Base-by-base conservation (phyloP, 257 asterid genomes). In the Ocimum tenuiflorum region DNA sequence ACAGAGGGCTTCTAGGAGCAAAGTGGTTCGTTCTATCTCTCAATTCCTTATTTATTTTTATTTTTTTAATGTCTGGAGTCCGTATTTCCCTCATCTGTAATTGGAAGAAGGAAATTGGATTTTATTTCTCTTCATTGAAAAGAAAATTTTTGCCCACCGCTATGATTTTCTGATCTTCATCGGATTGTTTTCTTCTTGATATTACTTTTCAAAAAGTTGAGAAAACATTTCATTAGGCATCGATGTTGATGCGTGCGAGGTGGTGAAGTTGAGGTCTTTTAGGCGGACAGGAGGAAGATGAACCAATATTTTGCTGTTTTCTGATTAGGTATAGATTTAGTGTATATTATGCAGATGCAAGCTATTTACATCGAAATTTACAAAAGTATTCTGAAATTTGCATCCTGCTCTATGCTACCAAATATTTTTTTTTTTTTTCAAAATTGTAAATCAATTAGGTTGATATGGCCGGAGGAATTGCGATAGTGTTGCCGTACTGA, bases 1-100 rank as follows among this genome's bases (percentile, higher is more conserved):
- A 87, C 78, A 74, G 97, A 66, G 97, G 95, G 33, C 81, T 84
- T 75, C 81, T 82, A 31, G 99, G 96, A 66, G 75, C 95, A 15
- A 92, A 89, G 71, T 86, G 99, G 99, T 92, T 10, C 63, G 89
- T 73, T 67, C 52, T 41, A 60, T 77, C 67, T 31, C 54, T 68
- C 65, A 53, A 13, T 14, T 47, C 59, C 14, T 55, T 46, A 36
- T 29, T 47, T 60, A n/a, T n/a, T n/a, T n/a, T n/a, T n/a, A n/a
- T 23, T 65, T 8, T 46, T 12, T 1, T 24, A 24, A 24, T 24
- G 1, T 46, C 8, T 18, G 41, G 36, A 15, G 0, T 22, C 8
- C 41, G 56, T 31, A 3, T 54, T 60, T 69, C 19, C 24, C 53
- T 58, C 23, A 11, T 14, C 43, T 62, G 15, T 52, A 23, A 70